Base-by-base conservation (phyloP, 371 early-diverging fungal species). In the Batkoa obscura region DNA sequence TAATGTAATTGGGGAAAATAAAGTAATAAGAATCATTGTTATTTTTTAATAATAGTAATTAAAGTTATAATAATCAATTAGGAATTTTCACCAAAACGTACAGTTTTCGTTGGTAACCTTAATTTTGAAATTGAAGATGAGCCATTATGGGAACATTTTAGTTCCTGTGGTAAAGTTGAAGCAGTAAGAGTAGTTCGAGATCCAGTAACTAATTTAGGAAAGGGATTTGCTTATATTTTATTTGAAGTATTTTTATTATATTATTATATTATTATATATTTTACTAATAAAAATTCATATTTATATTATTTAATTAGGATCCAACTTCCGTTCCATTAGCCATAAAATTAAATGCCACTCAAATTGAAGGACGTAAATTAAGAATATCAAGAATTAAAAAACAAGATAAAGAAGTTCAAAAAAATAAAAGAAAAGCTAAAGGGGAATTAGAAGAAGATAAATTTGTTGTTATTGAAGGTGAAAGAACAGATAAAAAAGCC, bases 91-190 rank as follows among this genome's bases (percentile, higher is more conserved):
- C 66, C 72, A 59, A 91, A 88, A 65, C 72, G 82, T 41, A 80
- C 87, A 12, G 83, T 93, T 2, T 95, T 95, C 65, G 72, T 95
- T 39, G 96, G 94, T n/a, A 86, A 81, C 59, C 70, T 95, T 58
- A 72, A 82, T 12, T 90, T 94, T 69, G 90, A 86, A 51, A 72
- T 81, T 13, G 74, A 80, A 58, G 94, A 94, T 50, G 96, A 95
- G 60, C 74, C 72, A 33, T 67, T 95, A 36, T 90, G 93, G 89
- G 64, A 63, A 39, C 79, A 79, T 53, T 94, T 95, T 66, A 76
- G 68, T 43, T 75, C 80, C 17, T 83, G 85, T 62, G 92, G 92
- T 4, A 75, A 80, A 10, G 80, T 94, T 59, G 84, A 85, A 62
- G 74, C 76, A 60, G 90, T 94, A 31, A 75, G 96, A 5, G 70